Evolutionary conservation across 768 basidiomycete genomes (phyloP), one percentile per base, ranked within the genome.

Genomic region (Chalciporus piperatus): DNA sequence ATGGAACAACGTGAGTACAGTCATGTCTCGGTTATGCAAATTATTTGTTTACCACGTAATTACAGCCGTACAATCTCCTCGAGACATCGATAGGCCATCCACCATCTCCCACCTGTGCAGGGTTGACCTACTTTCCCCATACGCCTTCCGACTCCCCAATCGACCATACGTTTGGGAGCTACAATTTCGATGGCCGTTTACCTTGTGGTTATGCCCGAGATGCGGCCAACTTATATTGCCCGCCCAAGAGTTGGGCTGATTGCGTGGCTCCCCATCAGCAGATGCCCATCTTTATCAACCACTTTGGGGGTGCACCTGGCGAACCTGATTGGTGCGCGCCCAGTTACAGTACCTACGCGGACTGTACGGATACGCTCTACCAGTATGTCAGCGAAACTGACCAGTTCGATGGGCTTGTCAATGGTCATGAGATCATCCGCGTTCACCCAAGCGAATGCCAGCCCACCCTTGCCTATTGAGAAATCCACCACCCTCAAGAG

Each of bases 11-110:
- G 68, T 68, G 55, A 68, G 66, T 56, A 54, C 43, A 20, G 46
- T 54, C 47, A 23, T 41, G 45, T 43, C 28, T 47, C 48, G 30
- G 40, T 48, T 65, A 50, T 58, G 25, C 17, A 39, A 46, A 42
- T 33, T 33, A 41, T 30, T 17, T 49, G 13, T 28, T 52, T 51
- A 62, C 33, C 43, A 60, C 55, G 57, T 59, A 65, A 65, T 54
- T 35, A 52, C 50, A 68, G 67, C 64, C 67, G 43, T 70, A 64
- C 27, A 68, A 68, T 59, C 67, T 68, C 59, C 64, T 68, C 37
- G 66, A 66, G 53, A 67, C 65, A 27, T 63, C 65, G 11, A 59
- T 61, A n/a, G 68, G 66, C 23, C 16, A 64, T 17, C 63, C 63
- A 5, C 64, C 63, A 5, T 43, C 66, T 0, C 48, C 56, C 13